Evolutionary conservation across 2,329 filamentous ascomycete genomes (phyloP), one percentile per base, ranked within the genome.

Genomic region (Dactylellina drechsleri): DNA sequence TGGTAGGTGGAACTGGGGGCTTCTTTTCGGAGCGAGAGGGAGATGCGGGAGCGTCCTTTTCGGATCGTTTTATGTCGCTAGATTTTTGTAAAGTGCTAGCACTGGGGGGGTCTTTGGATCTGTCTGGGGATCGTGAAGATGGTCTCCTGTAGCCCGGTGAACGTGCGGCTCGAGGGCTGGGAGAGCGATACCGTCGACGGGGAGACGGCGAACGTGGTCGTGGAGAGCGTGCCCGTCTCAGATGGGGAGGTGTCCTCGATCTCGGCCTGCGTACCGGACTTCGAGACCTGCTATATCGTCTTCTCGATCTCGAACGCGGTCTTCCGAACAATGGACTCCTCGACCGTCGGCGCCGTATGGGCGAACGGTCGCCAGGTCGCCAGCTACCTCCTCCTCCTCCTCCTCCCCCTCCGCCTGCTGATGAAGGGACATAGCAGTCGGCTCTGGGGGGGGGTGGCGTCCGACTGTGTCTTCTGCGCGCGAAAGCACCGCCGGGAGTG

Each of bases 401-500:
- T 60, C 64, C 77, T 43, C 26, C 26, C 3, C 26, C 26, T 4
- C 26, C 26, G 7, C 58, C 72, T 58, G 31, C 68, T 40, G 61
- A 76, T 41, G 59, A 67, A 31, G 78, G 78, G 8, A 79, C 77
- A 59, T 78, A 79, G 53, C 77, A 78, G 65, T 79, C 78, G 20
- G 77, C 77, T 47, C 78, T 77, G 15, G 75, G 71, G 36, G 77
- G 77, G 6, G 78, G 77, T 15, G 77, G 77, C 12, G 77, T 73
- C 16, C 77, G 76, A 45, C 61, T 67, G 41, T 68, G 77, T 47
- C 76, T 73, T 36, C 76, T 76, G 23, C 78, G 76, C 6, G 52
- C 59, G 18, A 78, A 75, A 54, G 66, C 68, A 40, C 77, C 68
- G 58, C 70, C 71, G 7, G 78, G 78, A n/a, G 78, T 76, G 49